Evolutionary conservation across 495 filamentous ascomycete species (phyloP).

Genomic region (Glutinoglossum americanum): DNA sequence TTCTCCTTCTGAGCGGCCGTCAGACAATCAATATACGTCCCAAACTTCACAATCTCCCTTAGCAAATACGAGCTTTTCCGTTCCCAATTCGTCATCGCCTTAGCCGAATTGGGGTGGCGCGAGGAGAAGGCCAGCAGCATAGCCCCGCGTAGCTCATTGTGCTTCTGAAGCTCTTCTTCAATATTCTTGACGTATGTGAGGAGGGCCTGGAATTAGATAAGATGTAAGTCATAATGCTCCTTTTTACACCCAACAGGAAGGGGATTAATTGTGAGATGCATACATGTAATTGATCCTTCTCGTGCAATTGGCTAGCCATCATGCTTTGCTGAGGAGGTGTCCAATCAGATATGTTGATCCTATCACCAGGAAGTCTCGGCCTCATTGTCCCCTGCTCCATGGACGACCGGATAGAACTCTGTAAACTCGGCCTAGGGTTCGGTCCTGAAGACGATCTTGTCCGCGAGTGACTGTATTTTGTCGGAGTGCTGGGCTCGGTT

Average conservation of each 20-base stretch:
- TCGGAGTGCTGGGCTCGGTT: constrained; percentile 21
- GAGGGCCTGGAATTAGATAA: constrained; percentile 36
- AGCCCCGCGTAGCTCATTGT: constrained; percentile 65
- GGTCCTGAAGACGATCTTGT: constrained; percentile 12
- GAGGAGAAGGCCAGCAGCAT: constrained; percentile 85
- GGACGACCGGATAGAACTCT: constrained; percentile 50
- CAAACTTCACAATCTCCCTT: constrained; percentile 89
- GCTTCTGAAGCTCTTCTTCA: constrained; percentile 62
- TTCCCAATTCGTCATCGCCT: constrained; percentile 92
- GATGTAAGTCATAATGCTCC: no score
- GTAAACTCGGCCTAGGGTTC: constrained; percentile 34
- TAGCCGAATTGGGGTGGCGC: constrained; percentile 54
- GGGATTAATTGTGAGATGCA: no score
- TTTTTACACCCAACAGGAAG: no score
- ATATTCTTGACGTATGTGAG: constrained; percentile 62
- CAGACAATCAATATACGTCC: constrained; percentile 78
- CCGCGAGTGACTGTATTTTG: constrained; percentile 5
- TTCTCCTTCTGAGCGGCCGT: constrained; percentile 33
- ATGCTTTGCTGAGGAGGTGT: constrained; percentile 79
- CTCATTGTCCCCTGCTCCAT: constrained; percentile 41
- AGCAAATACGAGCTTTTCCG: constrained; percentile 78
- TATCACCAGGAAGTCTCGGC: constrained; percentile 63
- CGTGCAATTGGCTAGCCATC: constrained; percentile 53
- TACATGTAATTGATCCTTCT: constrained; percentile 49
- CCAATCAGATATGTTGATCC: constrained; percentile 75